These are phyloP conservation scores for Barnettozyma siamensis DNA, from an alignment of 805 yeast genomes.

Conservation along the genomic window DNA sequence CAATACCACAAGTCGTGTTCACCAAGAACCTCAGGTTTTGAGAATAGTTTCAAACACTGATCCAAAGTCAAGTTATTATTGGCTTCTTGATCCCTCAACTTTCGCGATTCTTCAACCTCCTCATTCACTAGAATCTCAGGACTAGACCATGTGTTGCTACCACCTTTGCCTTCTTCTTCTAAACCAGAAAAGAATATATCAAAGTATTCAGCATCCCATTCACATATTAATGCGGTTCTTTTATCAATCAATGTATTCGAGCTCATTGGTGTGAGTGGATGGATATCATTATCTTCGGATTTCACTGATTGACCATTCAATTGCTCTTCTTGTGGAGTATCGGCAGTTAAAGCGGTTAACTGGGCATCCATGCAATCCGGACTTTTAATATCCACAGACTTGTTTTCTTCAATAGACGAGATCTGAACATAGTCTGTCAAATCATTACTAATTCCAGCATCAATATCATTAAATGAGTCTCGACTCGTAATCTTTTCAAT, in stretches of 20 bases:
- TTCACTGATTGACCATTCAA: not conserved
- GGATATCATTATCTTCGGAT: not conserved
- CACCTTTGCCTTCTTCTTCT: conserved; percentile 40
- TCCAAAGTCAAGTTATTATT: conserved; percentile 49
- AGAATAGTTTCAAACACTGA: conserved; percentile 71
- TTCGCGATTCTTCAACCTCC: conserved; percentile 46
- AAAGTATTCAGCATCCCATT: conserved; percentile 51
- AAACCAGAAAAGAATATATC: conserved; percentile 47
- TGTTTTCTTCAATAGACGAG: not conserved
- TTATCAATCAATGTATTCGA: conserved; percentile 20
- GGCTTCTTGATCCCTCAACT: conserved; percentile 22
- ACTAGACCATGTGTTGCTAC: conserved; percentile 49
- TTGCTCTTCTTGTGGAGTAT: conserved; percentile 4
- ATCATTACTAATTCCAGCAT: not conserved
- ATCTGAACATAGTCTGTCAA: conserved; percentile 9
- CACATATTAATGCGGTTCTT: conserved; percentile 49
- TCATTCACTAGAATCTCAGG: conserved; percentile 46
- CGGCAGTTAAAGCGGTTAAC: conserved; percentile 4
- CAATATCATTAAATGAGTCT: not conserved
- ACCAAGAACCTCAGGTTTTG: conserved; percentile 79
- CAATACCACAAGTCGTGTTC: conserved; percentile 93
- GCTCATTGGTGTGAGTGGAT: not conserved
- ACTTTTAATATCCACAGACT: not conserved
- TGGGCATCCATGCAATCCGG: conserved; percentile 6
- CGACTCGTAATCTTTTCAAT: not conserved